Percentiles rank a stretch among this genome's conserved stretches.
phyloP scores from a whole-genome alignment of 2,329 filamentous ascomycete species.

The Fusarium sambucinum region DNA sequence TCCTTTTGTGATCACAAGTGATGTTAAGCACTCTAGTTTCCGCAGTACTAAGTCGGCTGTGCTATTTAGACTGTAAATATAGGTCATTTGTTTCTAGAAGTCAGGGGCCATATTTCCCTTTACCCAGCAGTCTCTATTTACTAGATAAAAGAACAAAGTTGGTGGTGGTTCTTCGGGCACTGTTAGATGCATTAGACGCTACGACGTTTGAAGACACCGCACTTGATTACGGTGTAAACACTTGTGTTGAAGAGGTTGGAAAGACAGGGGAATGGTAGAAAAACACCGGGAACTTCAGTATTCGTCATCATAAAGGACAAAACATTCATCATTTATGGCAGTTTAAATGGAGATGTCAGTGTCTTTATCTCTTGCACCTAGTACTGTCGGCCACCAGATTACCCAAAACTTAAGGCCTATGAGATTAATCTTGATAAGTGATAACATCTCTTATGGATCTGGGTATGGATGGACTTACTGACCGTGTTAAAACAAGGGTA shows the following conservation, averaged over 20 bases:
- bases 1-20: no score
- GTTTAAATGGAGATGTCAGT: neutral
- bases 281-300: no score
- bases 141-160: no score
- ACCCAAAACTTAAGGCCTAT: neutral
- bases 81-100: no score
- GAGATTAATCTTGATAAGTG: neutral
- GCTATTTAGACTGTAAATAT: no score
- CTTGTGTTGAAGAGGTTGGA: no score
- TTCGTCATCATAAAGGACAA: neutral
- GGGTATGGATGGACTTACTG: neutral
- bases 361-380: neutral
- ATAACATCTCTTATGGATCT: rapidly evolving
- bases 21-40: no score
- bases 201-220: neutral
- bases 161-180: no score
- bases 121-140: no score
- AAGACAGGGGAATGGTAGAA: neutral
- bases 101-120: no score
- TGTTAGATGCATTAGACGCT: no score
- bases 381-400: neutral
- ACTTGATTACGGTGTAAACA: neutral
- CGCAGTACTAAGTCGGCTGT: no score
- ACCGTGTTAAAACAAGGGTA: neutral
- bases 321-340: neutral